These are phyloP conservation scores for Paramecium sexaurelia DNA, from an alignment of 73 alveolate genomes.

Conservation along the genomic window DNA sequence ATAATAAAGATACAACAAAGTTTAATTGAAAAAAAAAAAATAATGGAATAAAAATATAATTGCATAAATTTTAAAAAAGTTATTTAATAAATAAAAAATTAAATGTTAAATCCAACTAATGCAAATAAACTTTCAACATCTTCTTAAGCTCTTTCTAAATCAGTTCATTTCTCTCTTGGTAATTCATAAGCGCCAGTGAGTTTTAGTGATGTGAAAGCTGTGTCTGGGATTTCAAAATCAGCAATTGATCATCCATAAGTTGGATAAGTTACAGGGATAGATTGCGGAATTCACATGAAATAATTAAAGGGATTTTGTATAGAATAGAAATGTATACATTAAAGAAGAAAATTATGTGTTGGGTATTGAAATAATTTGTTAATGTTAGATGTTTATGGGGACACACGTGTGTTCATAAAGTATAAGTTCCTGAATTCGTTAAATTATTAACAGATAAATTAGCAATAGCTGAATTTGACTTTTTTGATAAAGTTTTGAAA, in stretches of 20 bases:
- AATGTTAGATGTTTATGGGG: conserved; percentile 36
- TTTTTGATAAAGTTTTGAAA: conserved; percentile 26
- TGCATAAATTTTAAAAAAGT: not conserved
- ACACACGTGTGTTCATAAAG: conserved; percentile 51
- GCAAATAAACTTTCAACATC: conserved; percentile 2
- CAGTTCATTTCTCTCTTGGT: conserved; percentile 49
- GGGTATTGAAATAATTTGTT: not conserved
- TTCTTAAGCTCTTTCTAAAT: conserved; percentile 31
- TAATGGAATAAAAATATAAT: not conserved
- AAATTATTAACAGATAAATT: conserved; percentile 19
- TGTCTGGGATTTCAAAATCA: not conserved
- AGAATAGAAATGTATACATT: conserved; percentile 32
- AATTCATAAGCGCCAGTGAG: not conserved
- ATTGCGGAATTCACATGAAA: conserved; percentile 57
- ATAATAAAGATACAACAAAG: too few relatives aligned
- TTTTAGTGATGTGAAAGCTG: not conserved
- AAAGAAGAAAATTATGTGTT: conserved; percentile 40
- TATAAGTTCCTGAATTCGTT: conserved; percentile 45
- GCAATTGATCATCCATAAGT: conserved; percentile 34
- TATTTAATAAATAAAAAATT: not conserved
- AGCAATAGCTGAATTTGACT: conserved; percentile 30
- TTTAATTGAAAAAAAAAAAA: not conserved
- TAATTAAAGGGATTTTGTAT: conserved; percentile 53
- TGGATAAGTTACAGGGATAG: conserved; percentile 51
- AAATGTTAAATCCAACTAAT: conserved; percentile 28